Evolutionary conservation across 2,329 filamentous ascomycete genomes (phyloP).

Genomic region (Colletotrichum gigasporum): DNA sequence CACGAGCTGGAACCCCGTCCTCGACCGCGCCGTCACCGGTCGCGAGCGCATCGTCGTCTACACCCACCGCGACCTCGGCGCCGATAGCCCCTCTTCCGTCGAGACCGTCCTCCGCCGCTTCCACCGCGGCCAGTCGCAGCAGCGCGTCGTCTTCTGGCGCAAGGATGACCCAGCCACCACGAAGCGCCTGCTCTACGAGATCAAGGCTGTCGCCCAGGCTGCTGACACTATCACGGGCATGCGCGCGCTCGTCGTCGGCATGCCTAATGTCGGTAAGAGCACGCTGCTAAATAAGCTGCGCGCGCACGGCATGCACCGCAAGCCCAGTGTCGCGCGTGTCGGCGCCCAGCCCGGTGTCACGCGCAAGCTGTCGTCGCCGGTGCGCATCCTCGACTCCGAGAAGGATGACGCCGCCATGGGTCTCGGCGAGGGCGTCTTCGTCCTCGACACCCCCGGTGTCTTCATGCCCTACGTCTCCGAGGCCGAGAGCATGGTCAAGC

Average conservation of each 20-base stretch:
- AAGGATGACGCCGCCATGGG: conserved; percentile 4
- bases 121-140: conserved; percentile 36
- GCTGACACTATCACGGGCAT: conserved; percentile 77
- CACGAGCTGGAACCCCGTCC: conserved; percentile 88
- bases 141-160: conserved; percentile 55
- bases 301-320: conserved; percentile 66
- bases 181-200: conserved; percentile 47
- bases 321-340: conserved; percentile 77
- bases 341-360: conserved; percentile 92
- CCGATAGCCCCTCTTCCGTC: conserved; percentile 39
- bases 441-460: conserved; percentile 93
- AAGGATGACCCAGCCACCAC: conserved; percentile 46
- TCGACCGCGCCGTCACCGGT: conserved; percentile 80
- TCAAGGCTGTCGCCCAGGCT: conserved; percentile 42
- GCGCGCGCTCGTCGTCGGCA: conserved; percentile 88
- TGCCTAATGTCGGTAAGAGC: conserved; percentile 98
- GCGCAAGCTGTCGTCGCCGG: conserved; percentile 81
- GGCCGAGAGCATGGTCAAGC: conserved; percentile 89
- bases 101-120: conserved; percentile 42
- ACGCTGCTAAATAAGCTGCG: conserved; percentile 91
- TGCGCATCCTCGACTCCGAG: conserved; percentile 72
- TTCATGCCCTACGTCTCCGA: conserved; percentile 92
- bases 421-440: conserved; percentile 73
- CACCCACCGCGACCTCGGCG: conserved; percentile 84
- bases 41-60: conserved; percentile 85